These are phyloP conservation scores for Davidsoniella australis DNA, from an alignment of 2,329 filamentous ascomycete species.

Conservation along the genomic window DNA sequence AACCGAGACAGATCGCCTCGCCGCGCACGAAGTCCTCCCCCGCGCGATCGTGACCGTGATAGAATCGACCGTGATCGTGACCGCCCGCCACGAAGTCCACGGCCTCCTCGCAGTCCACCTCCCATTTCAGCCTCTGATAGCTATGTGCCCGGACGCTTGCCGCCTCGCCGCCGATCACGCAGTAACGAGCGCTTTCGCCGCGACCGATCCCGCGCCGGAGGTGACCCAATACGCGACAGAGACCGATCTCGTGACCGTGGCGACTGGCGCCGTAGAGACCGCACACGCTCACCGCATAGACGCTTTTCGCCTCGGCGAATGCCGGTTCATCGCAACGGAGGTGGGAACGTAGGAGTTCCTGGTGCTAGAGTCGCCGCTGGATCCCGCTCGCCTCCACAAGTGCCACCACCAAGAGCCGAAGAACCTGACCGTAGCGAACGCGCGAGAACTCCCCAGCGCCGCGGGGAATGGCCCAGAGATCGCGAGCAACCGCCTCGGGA, in stretches of 20 bases:
- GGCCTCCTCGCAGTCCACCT: slow-evolving; percentile 16
- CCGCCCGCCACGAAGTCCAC: slow-evolving; percentile 23
- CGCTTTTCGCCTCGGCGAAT: slow-evolving; percentile 22
- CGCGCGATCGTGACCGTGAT: slow-evolving; percentile 5
- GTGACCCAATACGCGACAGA: slow-evolving; percentile 25
- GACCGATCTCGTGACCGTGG: slow-evolving; percentile 7
- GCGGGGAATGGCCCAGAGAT: slow-evolving; percentile 19
- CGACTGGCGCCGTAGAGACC: slow-evolving; percentile 16
- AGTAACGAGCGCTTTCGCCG: slow-evolving; percentile 26
- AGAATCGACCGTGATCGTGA: background rate
- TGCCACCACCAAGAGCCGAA: slow-evolving; percentile 14
- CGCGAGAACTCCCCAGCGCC: slow-evolving; percentile 21
- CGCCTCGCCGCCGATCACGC: slow-evolving; percentile 24
- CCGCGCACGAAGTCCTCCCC: slow-evolving; percentile 19
- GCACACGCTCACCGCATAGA: slow-evolving; percentile 20
- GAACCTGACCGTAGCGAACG: slow-evolving; percentile 24
- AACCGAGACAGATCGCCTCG: slow-evolving; percentile 29
- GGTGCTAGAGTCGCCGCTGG: slow-evolving; percentile 11
- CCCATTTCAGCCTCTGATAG: slow-evolving; percentile 26
- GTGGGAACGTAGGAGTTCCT: background rate
- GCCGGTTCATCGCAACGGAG: slow-evolving; percentile 18
- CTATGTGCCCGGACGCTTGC: slow-evolving; percentile 29
- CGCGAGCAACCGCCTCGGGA: background rate
- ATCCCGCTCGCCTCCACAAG: slow-evolving; percentile 15
- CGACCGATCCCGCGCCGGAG: slow-evolving; percentile 24